Evolutionary conservation across 108 stramenopile genomes (phyloP), one percentile per base, ranked within the genome.

Genomic region (Craspedostauros australis): DNA sequence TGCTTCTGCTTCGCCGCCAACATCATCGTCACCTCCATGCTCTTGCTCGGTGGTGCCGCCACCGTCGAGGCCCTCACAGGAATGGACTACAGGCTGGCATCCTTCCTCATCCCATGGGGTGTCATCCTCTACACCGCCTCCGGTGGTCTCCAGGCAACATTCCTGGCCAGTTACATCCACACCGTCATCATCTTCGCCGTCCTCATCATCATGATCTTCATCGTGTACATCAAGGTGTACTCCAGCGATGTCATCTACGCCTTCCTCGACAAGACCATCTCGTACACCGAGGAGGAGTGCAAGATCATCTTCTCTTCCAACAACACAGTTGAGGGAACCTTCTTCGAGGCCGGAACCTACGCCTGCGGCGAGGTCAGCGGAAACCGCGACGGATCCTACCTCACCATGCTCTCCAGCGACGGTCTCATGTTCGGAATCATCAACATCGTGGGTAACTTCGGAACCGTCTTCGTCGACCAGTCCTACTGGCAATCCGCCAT

Each of bases 401-500:
- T 95, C 12, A 95, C 94, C 46, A 93, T 95, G 86, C 66, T 91
- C 18, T 89, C 87, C 24, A 46, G 54, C 42, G 85, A 68, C 51
- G 91, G 91, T 46, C 79, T 95, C 70, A 89, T 91, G 84, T 95
- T 95, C 60, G 94, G 91, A 34, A 69, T 95, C 28, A 95, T 95
- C 79, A 95, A 95, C 72, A 86, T 95, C 57, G 80, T 95, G 37
- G 94, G 94, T 32, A 95, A 95, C 88, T 95, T 95, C 47, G 94
- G 94, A 8, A 95, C 94, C 40, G 94, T 95, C 57, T 95, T 95
- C 51, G 87, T 92, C 18, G 94, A 95, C 49, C 91, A 95, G 57
- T 82, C 82, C 1, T 95, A 95, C 85, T 95, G 94, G 94, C 94
- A 95, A 68, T 86, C 89, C 4, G 94, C 91, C 50, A 95, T 95